Base-by-base conservation (phyloP, 257 asterid species). In the Eustoma russellianum region DNA sequence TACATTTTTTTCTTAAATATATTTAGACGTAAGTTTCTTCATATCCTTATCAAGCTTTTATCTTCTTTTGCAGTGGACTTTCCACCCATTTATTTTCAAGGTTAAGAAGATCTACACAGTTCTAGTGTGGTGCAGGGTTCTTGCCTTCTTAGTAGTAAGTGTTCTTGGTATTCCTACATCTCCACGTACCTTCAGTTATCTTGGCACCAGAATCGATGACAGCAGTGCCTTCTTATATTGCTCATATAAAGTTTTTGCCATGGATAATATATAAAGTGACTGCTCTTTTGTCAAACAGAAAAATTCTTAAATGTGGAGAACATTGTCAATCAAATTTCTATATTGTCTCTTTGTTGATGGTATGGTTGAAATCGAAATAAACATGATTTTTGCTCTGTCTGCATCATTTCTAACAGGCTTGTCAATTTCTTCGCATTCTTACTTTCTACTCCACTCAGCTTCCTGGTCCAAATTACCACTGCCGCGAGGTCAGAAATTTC, bases 361-460 rank as follows among this genome's bases (percentile, higher is more conserved):
- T 1, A 24, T 24, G 30, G 30, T 24, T 24, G 30, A 24, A 24
- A 24, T 24, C 2, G 30, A 24, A 24, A 24, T 24, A 24, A 24
- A 24, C 30, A 24, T 24, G 30, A 24, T 4, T 24, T 24, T 24
- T 24, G 3, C 46, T 11, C n/a, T 9, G 6, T 44, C 50, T 40
- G 50, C 38, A 16, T 43, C 7, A 14, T 43, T 43, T 58, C 46
- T 70, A 57, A n/a, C n/a, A 91, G 98, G 96, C 86, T 55, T 84
- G 92, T 61, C 98, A 91, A 67, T 45, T 78, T 67, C 95, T 91
- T 57, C 92, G 98, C 60, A 79, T 87, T 69, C 50, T 91, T 33
- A 87, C 96, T 7, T 91, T 91, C 77, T 91, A 91, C 68, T 91
- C 98, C 45, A 91, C 98, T 55, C 98, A 87, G 59, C 94, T 91